Percentiles rank a stretch among this genome's conserved stretches.
Evolutionary conservation across 257 asterid species (phyloP).

Genomic region (Capsicum pubescens): DNA sequence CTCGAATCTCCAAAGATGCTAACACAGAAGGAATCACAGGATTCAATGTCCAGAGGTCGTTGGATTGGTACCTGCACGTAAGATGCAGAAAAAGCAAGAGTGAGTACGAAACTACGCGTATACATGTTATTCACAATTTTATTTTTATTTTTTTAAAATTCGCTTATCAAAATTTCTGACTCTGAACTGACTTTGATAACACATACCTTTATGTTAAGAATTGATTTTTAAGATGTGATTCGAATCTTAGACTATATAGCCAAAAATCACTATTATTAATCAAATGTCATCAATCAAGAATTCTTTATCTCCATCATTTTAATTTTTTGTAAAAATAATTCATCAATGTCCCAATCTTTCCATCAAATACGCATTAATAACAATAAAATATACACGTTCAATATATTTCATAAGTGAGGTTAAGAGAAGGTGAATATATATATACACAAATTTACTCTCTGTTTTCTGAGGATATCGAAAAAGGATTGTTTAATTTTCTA

Average conservation of each 20-base stretch:
- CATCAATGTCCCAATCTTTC: constrained; percentile 2
- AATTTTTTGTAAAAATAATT: background rate
- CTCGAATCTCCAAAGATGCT: too few species aligned
- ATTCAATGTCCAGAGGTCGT: too few species aligned
- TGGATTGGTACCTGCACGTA: too few species aligned
- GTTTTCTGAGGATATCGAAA: too few species aligned
- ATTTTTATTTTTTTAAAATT: background rate
- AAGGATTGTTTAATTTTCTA: too few species aligned
- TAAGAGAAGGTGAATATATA: too few species aligned
- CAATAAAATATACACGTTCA: too few species aligned
- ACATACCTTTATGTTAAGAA: background rate
- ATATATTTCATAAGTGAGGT: too few species aligned
- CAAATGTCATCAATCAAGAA: constrained; percentile 1
- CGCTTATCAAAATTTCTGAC: background rate
- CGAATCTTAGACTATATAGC: background rate
- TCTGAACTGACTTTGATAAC: background rate
- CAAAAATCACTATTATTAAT: background rate
- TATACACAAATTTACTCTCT: too few species aligned
- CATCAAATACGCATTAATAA: background rate
- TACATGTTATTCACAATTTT: background rate
- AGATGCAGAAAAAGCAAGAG: too few species aligned
- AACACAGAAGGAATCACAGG: too few species aligned
- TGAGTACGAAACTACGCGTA: too few species aligned
- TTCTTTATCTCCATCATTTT: background rate
- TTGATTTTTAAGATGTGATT: background rate